Evolutionary conservation across 1,284 basidiomycete genomes (phyloP), one percentile per base, ranked within the genome.

Genomic region (Heterobasidion occidentale): DNA sequence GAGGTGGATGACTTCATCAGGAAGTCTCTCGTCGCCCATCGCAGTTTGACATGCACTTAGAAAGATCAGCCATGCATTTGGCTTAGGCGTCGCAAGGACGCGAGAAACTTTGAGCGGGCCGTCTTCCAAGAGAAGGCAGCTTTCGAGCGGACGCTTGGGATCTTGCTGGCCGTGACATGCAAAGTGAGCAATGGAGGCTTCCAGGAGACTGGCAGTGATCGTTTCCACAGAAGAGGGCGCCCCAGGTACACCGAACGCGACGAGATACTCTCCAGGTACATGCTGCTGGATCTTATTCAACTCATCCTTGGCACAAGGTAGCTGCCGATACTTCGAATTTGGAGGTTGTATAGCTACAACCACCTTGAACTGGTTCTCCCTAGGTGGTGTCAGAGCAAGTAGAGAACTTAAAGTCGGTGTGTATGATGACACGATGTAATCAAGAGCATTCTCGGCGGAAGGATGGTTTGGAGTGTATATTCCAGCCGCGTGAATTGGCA

Each of bases 21-120:
- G 54, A 2, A 60, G 58, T 11, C 56, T 54, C 17, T 57, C 54
- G 38, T 65, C 61, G 15, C 61, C 62, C 15, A 59, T 59, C 20
- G 63, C 62, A n/a, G 65, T 66, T 47, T 67, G 60, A 52, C 64
- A 68, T n/a, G 66, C 64, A 15, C 62, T 64, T 33, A 67, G 61
- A 52, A 65, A 63, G 17, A 63, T 65, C 35, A 36, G 63, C 33
- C 46, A 47, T 1, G 49, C 49, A 1, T 46, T 15, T 5, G 42
- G 17, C 14, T 12, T n/a, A 0, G 51, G 36, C 33, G 15, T 9
- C 12, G 20, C 17, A 27, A 56, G 52, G 19, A 56, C 17, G 9
- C n/a, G n/a, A 9, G 34, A n/a, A 11, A 52, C 44, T 44, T 50
- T 27, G 7, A 52, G 27, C 19, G 14, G 38, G n/a, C 51, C 46